Base-by-base conservation (phyloP, 768 basidiomycete genomes). In the Russula sp. region DNA sequence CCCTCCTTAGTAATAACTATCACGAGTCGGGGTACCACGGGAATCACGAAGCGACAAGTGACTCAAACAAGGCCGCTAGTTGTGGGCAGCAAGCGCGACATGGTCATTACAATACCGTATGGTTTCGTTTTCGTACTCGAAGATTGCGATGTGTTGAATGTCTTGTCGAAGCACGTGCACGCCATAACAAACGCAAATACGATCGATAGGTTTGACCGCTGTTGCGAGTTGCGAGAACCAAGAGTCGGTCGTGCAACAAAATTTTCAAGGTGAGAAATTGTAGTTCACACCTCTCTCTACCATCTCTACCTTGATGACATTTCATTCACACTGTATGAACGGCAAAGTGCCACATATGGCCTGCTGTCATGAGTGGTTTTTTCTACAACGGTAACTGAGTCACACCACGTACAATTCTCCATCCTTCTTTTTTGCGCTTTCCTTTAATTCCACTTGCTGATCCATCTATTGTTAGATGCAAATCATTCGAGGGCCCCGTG, bases 381-480 rank as follows among this genome's bases (percentile, higher is more conserved):
- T 79, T 83, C 86, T 89, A 90, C 88, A 89, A 90, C 88, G 88
- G 88, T 90, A 90, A 80, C 88, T 90, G 88, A 90, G 76, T 79
- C 74, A 46, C 70, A 48, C 62, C 22, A 22, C 61, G 64, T 65
- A 69, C 56, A 56, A 68, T 65, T 38, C 48, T 50, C 52, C 32
- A 7, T 44, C 40, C 59, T 59, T 18, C 26, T 59, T n/a, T 59
- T n/a, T 16, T 34, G 3, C 11, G 26, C 3, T 14, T 28, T 53
- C 36, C 26, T 44, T 32, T 36, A 38, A 3, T 40, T 36, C 18
- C 44, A 9, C 28, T 64, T 46, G 48, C 59, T 64, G 38, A 64
- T 48, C 5, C 18, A 22, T 24, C 53, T 18, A 24, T 57, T 53
- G 0, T 36, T 16, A 64, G 63, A 42, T 50, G 10, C 18, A 42